Evolutionary conservation across 768 basidiomycete genomes (phyloP).

Genomic region (Chlorophyllum brunneum): DNA sequence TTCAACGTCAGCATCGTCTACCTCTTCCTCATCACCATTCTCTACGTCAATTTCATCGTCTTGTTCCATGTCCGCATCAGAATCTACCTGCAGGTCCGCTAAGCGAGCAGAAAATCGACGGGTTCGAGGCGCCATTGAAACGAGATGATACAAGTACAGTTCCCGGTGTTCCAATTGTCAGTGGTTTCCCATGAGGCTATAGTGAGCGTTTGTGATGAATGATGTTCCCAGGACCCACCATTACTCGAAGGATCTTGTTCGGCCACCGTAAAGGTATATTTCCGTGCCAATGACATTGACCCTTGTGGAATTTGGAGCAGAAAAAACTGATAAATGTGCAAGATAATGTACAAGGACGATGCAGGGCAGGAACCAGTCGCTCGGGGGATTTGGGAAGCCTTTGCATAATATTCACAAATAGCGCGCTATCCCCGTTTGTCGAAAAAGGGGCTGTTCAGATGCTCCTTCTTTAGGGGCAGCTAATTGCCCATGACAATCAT

Average conservation of each 20-base stretch:
- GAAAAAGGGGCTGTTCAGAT: too few relatives aligned
- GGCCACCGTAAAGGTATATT: not conserved
- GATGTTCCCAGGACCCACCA: conserved; percentile 14
- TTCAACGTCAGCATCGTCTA: conserved; percentile 27
- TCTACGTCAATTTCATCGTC: conserved; percentile 37
- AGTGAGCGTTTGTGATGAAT: conserved; percentile 9
- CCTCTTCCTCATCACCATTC: conserved; percentile 32
- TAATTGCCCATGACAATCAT: too few relatives aligned
- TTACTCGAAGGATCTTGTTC: conserved; percentile 4
- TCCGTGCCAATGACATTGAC: not conserved
- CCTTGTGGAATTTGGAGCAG: not conserved
- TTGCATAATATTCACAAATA: too few relatives aligned
- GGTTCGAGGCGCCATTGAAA: conserved; percentile 28
- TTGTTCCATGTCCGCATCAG: conserved; percentile 30
- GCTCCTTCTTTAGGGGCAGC: too few relatives aligned
- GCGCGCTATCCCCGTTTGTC: too few relatives aligned
- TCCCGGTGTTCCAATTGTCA: not conserved
- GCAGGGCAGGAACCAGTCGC: not conserved
- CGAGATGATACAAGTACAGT: not conserved
- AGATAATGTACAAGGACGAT: not conserved
- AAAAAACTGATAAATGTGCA: not conserved
- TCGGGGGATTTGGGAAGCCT: too few relatives aligned
- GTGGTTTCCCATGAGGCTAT: conserved; percentile 12
- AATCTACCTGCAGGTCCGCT: conserved; percentile 32
- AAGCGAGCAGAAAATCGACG: conserved; percentile 28